These are phyloP conservation scores for Isoetes taiwanensis DNA, from an alignment of 75 land plant species.

Conservation along the genomic window DNA sequence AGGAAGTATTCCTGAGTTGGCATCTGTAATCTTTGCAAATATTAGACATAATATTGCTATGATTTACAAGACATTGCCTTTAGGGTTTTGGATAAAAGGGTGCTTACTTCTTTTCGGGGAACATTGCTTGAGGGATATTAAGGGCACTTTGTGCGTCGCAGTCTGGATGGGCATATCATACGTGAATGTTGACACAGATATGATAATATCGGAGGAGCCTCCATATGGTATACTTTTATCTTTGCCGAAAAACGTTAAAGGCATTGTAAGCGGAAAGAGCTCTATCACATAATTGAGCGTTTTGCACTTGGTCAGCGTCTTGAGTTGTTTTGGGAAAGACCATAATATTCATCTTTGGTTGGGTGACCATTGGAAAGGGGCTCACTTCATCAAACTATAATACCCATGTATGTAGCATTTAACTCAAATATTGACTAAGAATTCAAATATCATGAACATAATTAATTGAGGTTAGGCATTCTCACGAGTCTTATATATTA, in stretches of 20 bases:
- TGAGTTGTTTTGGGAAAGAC: slow-evolving; percentile 96
- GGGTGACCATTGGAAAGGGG: slow-evolving; percentile 90
- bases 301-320: slow-evolving; percentile 89
- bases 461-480: too few relatives aligned
- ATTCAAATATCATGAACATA: too few relatives aligned
- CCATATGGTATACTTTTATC: slow-evolving; percentile 46
- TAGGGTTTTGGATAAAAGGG: too few relatives aligned
- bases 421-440: too few relatives aligned
- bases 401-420: slow-evolving; percentile 52
- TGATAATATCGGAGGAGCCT: slow-evolving; percentile 96
- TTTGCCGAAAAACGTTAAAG: too few relatives aligned
- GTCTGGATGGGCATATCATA: slow-evolving; percentile 96
- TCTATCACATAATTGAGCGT: slow-evolving; percentile 93
- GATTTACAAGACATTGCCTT: too few relatives aligned
- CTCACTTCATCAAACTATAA: slow-evolving; percentile 88
- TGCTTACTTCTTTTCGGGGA: too few relatives aligned
- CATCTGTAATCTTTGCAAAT: too few relatives aligned
- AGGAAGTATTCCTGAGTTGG: too few relatives aligned
- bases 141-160: slow-evolving; percentile 96
- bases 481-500: too few relatives aligned
- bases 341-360: slow-evolving; percentile 93
- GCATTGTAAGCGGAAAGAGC: slow-evolving; percentile 98
- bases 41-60: too few relatives aligned
- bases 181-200: slow-evolving; percentile 98
- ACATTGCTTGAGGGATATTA: slow-evolving; percentile 98